Conservation (phyloP, 2,329 filamentous ascomycete species). For the Colletotrichum musae region DNA sequence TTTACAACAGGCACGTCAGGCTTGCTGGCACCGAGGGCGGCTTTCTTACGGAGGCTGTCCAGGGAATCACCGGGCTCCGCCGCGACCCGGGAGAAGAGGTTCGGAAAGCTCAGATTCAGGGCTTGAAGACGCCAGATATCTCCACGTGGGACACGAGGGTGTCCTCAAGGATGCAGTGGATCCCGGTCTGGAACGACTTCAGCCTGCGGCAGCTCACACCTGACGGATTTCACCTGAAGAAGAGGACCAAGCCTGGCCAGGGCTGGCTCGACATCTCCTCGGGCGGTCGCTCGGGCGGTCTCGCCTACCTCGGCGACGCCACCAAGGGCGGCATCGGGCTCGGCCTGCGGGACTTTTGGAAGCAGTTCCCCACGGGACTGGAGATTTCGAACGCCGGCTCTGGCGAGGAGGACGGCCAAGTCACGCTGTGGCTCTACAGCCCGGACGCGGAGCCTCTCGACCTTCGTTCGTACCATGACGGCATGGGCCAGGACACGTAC, state of each 20-base stretch:
- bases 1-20: slow-evolving; percentile 72
- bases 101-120: slow-evolving; percentile 64
- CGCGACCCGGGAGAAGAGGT: slow-evolving; percentile 66
- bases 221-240: slow-evolving; percentile 72
- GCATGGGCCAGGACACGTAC: slow-evolving; percentile 68
- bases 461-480: slow-evolving; percentile 70
- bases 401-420: slow-evolving; percentile 60
- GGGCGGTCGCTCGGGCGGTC: slow-evolving; percentile 67
- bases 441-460: slow-evolving; percentile 70
- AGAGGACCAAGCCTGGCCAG: slow-evolving; percentile 70
- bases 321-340: slow-evolving; percentile 71
- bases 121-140: slow-evolving; percentile 58
- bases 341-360: slow-evolving; percentile 74
- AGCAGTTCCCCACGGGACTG: slow-evolving; percentile 71
- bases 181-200: slow-evolving; percentile 72
- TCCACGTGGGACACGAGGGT: slow-evolving; percentile 63
- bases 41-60: slow-evolving; percentile 70
- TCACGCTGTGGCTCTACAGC: slow-evolving; percentile 74
- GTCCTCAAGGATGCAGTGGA: slow-evolving; percentile 64
- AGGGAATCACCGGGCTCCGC: slow-evolving; percentile 73
- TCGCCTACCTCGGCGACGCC: slow-evolving; percentile 72
- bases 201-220: slow-evolving; percentile 69
- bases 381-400: slow-evolving; percentile 64
- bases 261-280: slow-evolving; percentile 72
- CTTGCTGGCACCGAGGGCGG: slow-evolving; percentile 70